A percentile compares a stretch with the other conserved stretches of the same genome.
Conservation (phyloP, 257 asterid genomes). For the Cynanchum wilfordii region DNA sequence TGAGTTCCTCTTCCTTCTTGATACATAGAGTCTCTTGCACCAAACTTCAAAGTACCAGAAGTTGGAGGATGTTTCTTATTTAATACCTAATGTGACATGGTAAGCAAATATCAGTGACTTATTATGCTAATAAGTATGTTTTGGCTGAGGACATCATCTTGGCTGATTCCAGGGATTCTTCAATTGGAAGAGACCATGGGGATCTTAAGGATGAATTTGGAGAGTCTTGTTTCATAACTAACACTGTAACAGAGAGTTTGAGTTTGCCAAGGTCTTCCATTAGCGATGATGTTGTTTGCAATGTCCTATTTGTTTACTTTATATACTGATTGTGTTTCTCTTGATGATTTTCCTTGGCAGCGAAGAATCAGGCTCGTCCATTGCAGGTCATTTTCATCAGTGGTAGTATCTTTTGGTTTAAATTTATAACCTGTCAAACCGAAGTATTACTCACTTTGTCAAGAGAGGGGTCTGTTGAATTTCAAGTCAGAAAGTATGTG, state of each 20-base stretch:
- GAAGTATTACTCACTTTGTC: not conserved
- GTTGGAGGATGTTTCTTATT: slow-evolving; percentile 22
- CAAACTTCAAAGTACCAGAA: slow-evolving; percentile 31
- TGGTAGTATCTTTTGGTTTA: slow-evolving; percentile 20
- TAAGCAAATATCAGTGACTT: slow-evolving; percentile 22
- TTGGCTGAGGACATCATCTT: slow-evolving; percentile 15
- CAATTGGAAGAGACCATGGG: slow-evolving; percentile 25
- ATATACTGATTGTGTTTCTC: slow-evolving; percentile 20
- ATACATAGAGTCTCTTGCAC: slow-evolving; percentile 32
- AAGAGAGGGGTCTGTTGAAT: slow-evolving; percentile 41
- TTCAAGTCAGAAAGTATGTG: slow-evolving; percentile 12
- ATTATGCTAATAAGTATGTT: slow-evolving; percentile 6
- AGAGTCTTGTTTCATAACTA: slow-evolving; percentile 27
- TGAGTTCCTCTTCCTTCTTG: slow-evolving; percentile 12
- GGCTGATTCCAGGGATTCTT: slow-evolving; percentile 40
- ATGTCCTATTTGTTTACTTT: not conserved
- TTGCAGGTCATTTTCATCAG: slow-evolving; percentile 45
- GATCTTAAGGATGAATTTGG: slow-evolving; percentile 22
- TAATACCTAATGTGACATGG: slow-evolving; percentile 38
- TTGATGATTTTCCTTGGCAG: slow-evolving; percentile 36
- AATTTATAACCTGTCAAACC: not conserved
- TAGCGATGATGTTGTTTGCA: slow-evolving; percentile 14
- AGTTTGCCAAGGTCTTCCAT: slow-evolving; percentile 52
- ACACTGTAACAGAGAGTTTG: slow-evolving; percentile 38
- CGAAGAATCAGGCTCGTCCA: slow-evolving; percentile 67